Conservation (phyloP, 345 rosid genomes). For the Hibiscus trionum region DNA sequence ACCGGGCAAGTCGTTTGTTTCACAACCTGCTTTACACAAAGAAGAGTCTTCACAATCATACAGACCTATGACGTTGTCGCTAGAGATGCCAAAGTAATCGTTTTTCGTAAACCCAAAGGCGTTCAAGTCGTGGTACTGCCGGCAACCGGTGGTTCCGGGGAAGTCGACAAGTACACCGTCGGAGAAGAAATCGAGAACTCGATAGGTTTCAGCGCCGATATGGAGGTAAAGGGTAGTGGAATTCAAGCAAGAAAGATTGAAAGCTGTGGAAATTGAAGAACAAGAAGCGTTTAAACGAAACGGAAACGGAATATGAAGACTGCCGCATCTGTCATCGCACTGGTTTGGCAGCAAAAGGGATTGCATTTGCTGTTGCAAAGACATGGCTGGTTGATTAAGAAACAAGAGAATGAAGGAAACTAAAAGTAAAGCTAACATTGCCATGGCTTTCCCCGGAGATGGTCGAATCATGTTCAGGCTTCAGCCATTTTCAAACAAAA, state of each 20-base stretch:
- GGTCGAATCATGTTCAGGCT: conserved; percentile 10
- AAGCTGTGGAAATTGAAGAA: conserved; percentile 29
- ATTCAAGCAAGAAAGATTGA: conserved; percentile 55
- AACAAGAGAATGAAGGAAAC: conserved; percentile 28
- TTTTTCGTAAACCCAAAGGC: conserved; percentile 43
- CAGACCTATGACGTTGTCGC: conserved; percentile 60
- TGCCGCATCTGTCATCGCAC: conserved; percentile 52
- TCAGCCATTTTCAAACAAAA: conserved; percentile 19
- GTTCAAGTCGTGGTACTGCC: conserved; percentile 55
- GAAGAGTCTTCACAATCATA: conserved; percentile 89
- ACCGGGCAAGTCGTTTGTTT: conserved; percentile 49
- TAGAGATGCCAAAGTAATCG: conserved; percentile 46
- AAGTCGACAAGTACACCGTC: conserved; percentile 71
- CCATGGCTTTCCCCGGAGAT: conserved; percentile 2
- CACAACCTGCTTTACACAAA: conserved; percentile 60
- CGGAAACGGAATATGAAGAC: conserved; percentile 50
- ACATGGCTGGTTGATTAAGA: conserved; percentile 23
- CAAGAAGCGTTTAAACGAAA: conserved; percentile 49
- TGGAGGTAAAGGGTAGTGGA: conserved; percentile 48
- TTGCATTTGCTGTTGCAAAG: neutral
- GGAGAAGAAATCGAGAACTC: conserved; percentile 53
- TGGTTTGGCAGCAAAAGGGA: conserved; percentile 13
- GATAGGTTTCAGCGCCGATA: conserved; percentile 36
- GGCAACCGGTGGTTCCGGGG: conserved; percentile 48
- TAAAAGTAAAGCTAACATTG: conserved; percentile 30